phyloP scores from a whole-genome alignment of 176 grass and related monocot genomes.

The Carex parvula region DNA sequence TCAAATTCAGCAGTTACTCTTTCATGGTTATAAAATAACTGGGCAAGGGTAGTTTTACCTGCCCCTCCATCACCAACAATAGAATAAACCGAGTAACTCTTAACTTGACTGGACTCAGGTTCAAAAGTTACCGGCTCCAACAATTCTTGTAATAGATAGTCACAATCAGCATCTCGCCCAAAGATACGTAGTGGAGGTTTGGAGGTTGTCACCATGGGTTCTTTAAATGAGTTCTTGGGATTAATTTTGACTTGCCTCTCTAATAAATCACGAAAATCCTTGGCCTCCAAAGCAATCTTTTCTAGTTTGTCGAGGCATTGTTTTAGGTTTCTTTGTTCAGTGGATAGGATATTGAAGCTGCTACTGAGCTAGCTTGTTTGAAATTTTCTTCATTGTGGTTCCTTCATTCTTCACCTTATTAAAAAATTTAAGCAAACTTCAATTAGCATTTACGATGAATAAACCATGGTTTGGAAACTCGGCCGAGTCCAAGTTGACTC shows the following conservation, averaged over 20 bases:
- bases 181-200: neutral
- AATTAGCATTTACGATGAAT: neutral
- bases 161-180: neutral
- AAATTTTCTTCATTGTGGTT: neutral
- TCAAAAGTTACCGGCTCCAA: neutral
- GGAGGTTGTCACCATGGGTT: neutral
- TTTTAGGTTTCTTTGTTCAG: neutral
- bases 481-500: no score
- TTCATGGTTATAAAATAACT: neutral
- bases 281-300: neutral
- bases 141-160: neutral
- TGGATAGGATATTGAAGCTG: neutral
- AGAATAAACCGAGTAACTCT: neutral
- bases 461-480: no score
- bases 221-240: neutral
- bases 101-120: neutral
- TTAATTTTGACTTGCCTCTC: neutral
- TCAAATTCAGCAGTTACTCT: neutral
- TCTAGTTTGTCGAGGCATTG: neutral
- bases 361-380: neutral
- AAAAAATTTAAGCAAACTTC: neutral
- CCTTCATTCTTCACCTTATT: neutral
- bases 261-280: neutral
- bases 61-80: conserved; percentile 11
- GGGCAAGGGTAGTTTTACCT: neutral